Evolutionary conservation across 176 grass and related monocot species (phyloP).

Genomic region (Ananas comosus): DNA sequence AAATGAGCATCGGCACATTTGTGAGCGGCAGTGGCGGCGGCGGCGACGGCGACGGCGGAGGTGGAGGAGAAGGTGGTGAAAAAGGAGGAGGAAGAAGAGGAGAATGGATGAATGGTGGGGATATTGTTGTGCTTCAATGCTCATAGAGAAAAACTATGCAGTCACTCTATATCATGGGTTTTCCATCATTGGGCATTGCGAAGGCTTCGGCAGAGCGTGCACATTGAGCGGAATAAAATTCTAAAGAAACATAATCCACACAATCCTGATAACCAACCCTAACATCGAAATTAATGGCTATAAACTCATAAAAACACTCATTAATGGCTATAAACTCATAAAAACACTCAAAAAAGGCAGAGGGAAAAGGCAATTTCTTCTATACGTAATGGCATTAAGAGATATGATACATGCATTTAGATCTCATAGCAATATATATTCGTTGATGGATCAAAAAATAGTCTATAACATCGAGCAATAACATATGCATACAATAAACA

Average conservation of each 20-base stretch:
- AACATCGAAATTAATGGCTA: background rate
- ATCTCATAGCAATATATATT: background rate
- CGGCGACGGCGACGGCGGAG: background rate
- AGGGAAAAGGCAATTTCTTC: no score
- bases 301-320: background rate
- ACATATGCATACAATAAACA: background rate
- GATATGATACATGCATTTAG: background rate
- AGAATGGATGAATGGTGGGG: background rate
- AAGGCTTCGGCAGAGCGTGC: background rate
- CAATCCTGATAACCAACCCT: background rate
- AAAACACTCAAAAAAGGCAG: no score
- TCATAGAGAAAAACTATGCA: background rate
- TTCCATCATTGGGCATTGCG: constrained; percentile 5
- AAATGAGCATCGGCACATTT: background rate
- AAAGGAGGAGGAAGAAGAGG: background rate
- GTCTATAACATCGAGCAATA: background rate
- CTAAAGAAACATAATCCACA: background rate
- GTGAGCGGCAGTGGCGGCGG: background rate
- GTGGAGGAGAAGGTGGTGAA: background rate
- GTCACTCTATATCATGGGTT: background rate
- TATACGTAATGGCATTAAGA: no score
- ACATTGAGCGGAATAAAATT: background rate
- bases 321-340: no score
- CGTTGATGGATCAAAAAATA: background rate
- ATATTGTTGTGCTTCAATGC: background rate